Base-by-base conservation (phyloP, 768 basidiomycete species). In the Boletus insuetus region DNA sequence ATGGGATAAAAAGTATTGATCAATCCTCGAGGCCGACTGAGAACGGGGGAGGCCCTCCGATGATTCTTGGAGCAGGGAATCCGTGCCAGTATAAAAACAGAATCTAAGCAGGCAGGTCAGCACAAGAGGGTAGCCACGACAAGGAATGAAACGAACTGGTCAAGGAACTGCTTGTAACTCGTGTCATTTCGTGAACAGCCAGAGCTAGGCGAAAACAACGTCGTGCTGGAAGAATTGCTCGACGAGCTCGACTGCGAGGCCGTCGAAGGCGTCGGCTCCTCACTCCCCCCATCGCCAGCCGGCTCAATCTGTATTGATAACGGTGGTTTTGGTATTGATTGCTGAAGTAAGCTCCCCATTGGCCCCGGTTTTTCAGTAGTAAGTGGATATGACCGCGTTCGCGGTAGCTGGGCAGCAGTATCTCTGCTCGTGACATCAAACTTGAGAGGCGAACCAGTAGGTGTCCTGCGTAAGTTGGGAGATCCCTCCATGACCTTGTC, bases 31-130 rank as follows among this genome's bases (percentile, higher is more conserved):
- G 3, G 75, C 77, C 16, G 83, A 83, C 7, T 74, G 75, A 39
- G 77, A 74, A 45, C 77, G 76, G 19, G 74, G 68, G 11, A 77
- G 55, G 6, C 32, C 26, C 19, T 67, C 68, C 20, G 65, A 54
- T 1, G 69, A 51, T 22, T 66, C 66, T 46, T 69, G 70, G n/a
- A 69, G 56, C 49, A 69, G 32, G 4, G 73, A 64, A 34, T 77
- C 80, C 4, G 76, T 62, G 1, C 89, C 89, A 3, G 89, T 91
- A 71, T 82, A 91, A 72, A 91, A 91, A 74, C 89, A 91, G 69
- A 87, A 91, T 62, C 89, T 91, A 51, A 13, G 40, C 58, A 20
- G 6, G 40, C 17, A 49, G 7, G 9, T 72, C 41, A 65, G 20
- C 29, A 41, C 12, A 3, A 14, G 10, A 1, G 20, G 6, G 39